A percentile compares a stretch with the other conserved stretches of the same genome.
Conservation (phyloP, 192 early-diverging fungal genomes). For the Phycomyces blakesleeanus region DNA sequence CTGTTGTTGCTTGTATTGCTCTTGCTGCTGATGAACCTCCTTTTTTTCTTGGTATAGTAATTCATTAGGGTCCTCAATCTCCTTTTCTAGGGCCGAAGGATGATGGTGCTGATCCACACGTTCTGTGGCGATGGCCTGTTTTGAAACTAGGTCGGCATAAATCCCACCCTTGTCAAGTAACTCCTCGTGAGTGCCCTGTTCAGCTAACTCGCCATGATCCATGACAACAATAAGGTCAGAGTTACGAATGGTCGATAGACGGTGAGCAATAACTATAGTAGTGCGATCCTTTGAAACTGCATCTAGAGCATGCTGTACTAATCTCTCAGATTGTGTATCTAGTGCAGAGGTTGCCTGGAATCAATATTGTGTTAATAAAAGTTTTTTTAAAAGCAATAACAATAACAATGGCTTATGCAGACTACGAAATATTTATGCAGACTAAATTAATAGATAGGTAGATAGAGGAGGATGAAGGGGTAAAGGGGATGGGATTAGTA, state of each 20-base stretch:
- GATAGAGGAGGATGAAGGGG: too few species aligned
- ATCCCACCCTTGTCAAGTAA: conserved; percentile 60
- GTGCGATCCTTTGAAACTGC: conserved; percentile 72
- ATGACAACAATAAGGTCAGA: conserved; percentile 87
- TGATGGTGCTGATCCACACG: conserved; percentile 22
- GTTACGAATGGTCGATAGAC: conserved; percentile 84
- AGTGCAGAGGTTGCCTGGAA: conserved; percentile 73
- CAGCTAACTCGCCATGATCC: conserved; percentile 61
- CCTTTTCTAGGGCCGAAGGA: conserved; percentile 11
- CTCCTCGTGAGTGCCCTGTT: conserved; percentile 77
- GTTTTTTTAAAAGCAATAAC: not conserved
- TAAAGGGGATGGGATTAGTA: too few species aligned
- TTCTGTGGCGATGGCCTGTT: conserved; percentile 57
- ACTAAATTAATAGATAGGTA: too few species aligned
- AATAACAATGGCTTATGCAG: too few species aligned
- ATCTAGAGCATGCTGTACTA: conserved; percentile 84
- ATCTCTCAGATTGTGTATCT: conserved; percentile 73
- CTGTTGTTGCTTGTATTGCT: too few species aligned
- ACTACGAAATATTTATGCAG: too few species aligned
- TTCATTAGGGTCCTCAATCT: conserved; percentile 25
- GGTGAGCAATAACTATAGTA: conserved; percentile 88
- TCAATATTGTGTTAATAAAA: not conserved
- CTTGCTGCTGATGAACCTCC: too few species aligned
- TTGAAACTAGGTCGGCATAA: conserved; percentile 64
- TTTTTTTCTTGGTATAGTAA: too few species aligned